Evolutionary conservation across 148 eudicot genomes (phyloP).

Genomic region (Diospyros lotus): DNA sequence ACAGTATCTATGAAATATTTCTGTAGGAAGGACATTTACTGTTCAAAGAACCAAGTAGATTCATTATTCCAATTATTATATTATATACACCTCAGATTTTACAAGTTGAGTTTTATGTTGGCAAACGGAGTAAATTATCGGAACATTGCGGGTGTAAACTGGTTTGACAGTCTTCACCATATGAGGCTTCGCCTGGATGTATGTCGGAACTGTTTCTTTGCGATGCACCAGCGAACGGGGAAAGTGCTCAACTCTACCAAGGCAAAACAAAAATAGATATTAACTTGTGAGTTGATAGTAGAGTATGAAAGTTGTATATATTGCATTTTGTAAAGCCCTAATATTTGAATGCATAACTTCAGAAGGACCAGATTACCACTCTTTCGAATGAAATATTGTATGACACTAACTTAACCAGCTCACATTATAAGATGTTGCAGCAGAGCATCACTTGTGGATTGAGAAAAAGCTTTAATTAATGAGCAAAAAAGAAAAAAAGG

Average conservation of each 20-base stretch:
- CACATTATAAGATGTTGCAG: background rate
- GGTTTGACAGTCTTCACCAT: slow-evolving; percentile 40
- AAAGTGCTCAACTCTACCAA: slow-evolving; percentile 75
- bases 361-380: background rate
- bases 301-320: background rate
- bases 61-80: background rate
- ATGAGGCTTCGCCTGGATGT: slow-evolving; percentile 44
- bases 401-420: background rate
- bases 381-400: no score
- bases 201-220: slow-evolving; percentile 52
- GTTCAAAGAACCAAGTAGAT: background rate
- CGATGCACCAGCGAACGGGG: slow-evolving; percentile 64
- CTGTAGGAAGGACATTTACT: background rate
- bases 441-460: background rate
- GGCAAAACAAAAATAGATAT: slow-evolving; percentile 3
- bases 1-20: background rate
- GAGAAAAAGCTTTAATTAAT: background rate
- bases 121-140: background rate
- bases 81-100: background rate
- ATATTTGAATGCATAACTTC: background rate
- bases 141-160: background rate
- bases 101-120: background rate
- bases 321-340: background rate
- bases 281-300: background rate
- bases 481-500: no score